These are phyloP conservation scores for Cerioporus squamosus DNA, from an alignment of 1,284 basidiomycete genomes.

Conservation along the genomic window DNA sequence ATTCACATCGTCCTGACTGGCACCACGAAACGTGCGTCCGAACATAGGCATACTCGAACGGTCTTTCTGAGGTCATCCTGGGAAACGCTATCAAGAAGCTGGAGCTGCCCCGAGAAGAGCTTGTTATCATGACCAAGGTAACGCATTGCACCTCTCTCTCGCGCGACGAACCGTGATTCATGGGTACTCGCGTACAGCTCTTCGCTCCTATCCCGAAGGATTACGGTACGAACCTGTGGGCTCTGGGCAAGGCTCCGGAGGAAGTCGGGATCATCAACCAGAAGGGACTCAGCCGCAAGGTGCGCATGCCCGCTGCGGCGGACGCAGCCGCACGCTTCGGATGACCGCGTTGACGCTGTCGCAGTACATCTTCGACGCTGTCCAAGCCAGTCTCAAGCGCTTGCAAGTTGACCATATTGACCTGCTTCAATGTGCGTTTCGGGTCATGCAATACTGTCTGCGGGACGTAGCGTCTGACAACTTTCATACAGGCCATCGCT, in stretches of 20 bases:
- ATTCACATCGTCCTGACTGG: no score
- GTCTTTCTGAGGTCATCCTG: slow-evolving; percentile 56
- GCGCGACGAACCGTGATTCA: no score
- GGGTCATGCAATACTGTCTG: slow-evolving; percentile 25
- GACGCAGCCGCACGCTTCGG: no score
- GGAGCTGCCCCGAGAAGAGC: slow-evolving; percentile 2
- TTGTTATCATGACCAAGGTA: slow-evolving; percentile 49
- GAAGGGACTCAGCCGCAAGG: slow-evolving; percentile 32
- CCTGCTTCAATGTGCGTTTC: slow-evolving; percentile 44
- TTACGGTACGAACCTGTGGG: slow-evolving; percentile 34
- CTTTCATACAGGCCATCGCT: no score
- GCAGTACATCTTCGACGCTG: slow-evolving; percentile 47
- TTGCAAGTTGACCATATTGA: slow-evolving; percentile 49
- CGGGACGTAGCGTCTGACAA: no score
- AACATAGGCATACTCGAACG: slow-evolving; percentile 44
- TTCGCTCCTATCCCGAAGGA: slow-evolving; percentile 30
- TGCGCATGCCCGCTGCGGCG: neutral
- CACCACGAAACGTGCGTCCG: no score
- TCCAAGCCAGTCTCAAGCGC: slow-evolving; percentile 43
- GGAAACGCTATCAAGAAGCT: slow-evolving; percentile 63
- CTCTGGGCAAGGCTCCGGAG: slow-evolving; percentile 12
- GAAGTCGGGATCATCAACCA: slow-evolving; percentile 31
- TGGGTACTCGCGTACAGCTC: slow-evolving; percentile 1
- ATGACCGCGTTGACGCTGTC: neutral
- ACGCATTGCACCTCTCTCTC: no score